Conservation (phyloP, 1,139 yeast species). For the Williopsis jadinii region DNA sequence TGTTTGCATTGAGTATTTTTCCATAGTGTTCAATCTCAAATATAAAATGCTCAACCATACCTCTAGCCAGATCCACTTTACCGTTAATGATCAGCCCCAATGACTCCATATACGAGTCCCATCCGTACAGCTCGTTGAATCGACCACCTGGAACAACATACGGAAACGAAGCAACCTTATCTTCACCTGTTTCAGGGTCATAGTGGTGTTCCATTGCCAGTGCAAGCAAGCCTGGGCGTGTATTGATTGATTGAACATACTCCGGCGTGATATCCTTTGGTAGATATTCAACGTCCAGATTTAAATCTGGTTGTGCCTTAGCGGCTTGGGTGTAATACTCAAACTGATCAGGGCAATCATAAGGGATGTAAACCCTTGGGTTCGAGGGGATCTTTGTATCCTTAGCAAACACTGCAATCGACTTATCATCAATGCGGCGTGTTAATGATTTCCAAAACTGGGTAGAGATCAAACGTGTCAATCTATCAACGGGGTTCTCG, state of each 20-base stretch:
- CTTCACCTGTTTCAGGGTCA: constrained; percentile 42
- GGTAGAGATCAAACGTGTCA: constrained; percentile 66
- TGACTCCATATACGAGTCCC: constrained; percentile 96
- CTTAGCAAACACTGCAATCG: constrained; percentile 60
- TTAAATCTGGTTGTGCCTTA: constrained; percentile 44
- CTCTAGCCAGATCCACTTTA: constrained; percentile 64
- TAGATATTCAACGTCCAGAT: constrained; percentile 70
- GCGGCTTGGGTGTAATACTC: constrained; percentile 59
- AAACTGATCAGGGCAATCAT: constrained; percentile 61
- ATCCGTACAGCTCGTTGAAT: constrained; percentile 92
- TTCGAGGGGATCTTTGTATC: constrained; percentile 75
- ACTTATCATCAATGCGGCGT: constrained; percentile 56
- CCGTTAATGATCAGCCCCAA: constrained; percentile 73
- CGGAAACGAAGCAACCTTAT: constrained; percentile 60
- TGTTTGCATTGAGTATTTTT: constrained; percentile 87
- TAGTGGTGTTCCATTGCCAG: constrained; percentile 54
- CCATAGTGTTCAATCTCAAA: constrained; percentile 90
- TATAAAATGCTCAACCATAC: constrained; percentile 89
- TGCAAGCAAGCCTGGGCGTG: constrained; percentile 81
- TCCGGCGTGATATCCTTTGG: constrained; percentile 54
- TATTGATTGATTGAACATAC: constrained; percentile 69
- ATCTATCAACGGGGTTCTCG: constrained; percentile 81
- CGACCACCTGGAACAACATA: constrained; percentile 97
- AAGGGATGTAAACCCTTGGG: constrained; percentile 78
- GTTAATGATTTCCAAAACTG: constrained; percentile 82